phyloP scores from a whole-genome alignment of 163 green algal species.

The Chlorella variabilis region DNA sequence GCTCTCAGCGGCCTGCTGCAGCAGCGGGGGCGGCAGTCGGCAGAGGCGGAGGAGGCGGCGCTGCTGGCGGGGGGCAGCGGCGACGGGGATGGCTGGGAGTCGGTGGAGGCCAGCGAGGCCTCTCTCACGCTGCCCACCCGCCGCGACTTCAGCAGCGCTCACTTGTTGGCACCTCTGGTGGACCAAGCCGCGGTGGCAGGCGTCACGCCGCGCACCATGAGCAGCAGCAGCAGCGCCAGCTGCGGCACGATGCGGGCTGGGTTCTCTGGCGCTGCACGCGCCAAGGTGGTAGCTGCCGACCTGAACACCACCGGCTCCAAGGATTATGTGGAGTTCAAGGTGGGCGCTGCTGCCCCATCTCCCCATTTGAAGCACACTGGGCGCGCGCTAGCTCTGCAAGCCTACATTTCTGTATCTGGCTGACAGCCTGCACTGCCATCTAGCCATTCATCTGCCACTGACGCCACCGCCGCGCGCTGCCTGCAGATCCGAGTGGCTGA shows the following conservation, averaged over 20 bases:
- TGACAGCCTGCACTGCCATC: neutral
- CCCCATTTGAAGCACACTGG: too few relatives aligned
- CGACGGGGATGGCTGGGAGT: conserved; percentile 20
- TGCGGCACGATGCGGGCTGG: too few relatives aligned
- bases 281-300: conserved; percentile 62
- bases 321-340: conserved; percentile 72
- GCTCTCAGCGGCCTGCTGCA: neutral
- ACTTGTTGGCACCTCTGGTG: conserved; percentile 31
- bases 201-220: conserved; percentile 3
- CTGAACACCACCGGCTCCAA: conserved; percentile 61
- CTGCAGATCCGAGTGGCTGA: conserved; percentile 70
- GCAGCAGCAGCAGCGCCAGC: conserved; percentile 2
- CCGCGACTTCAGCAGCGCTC: conserved; percentile 6
- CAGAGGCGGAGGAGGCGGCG: neutral
- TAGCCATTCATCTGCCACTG: neutral
- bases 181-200: neutral
- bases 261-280: neutral
- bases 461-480: neutral
- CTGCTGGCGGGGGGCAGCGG: neutral
- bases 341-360: conserved; percentile 6
- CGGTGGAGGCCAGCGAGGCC: conserved; percentile 16
- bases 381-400: too few relatives aligned
- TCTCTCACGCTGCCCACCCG: neutral
- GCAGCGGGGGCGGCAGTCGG: neutral
- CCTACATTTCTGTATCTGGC: neutral